Evolutionary conservation across 1,139 yeast genomes (phyloP), one percentile per base, ranked within the genome.

Genomic region (Suhomyces wounanorum): DNA sequence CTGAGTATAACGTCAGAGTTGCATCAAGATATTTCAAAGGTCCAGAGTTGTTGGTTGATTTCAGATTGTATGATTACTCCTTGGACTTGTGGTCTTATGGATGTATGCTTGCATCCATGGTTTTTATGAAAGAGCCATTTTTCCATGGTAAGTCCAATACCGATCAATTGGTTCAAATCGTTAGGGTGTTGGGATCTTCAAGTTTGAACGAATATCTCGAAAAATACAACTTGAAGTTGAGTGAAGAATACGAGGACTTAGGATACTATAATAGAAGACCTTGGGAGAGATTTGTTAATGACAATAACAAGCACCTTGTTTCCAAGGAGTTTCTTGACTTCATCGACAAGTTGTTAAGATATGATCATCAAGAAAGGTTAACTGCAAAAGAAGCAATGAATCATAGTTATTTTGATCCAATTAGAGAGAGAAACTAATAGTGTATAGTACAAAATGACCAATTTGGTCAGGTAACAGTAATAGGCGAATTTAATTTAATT

Each of bases 1-100:
- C 89, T 58, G 97, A 91, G 63, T 94, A 92, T 69, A 95, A 95
- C 62, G 99, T 94, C 26, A 83, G 99, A 59, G 99, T 95, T 16
- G 99, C 99, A 0, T 89, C 97, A n/a, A 81, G 99, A 58, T 94
- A 94, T 69, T 95, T 90, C 73, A 95, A 95, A 72, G 99, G 98
- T 28, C 99, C 99, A 1, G 99, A 95, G 68, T 77, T 95, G 60
- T 77, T 95, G 54, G 96, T 94, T n/a, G 96, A 94, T 68, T 83
- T 88, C 65, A 87, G 95, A 62, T 87, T 85, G 73, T 95, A 95
- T 69, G 99, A 94, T 71, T 95, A 95, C 68, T 88, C 97, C 8
- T 78, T 95, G 50, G 99, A 95, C 68, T 71, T 95, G 70, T 95
- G 99, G 99, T 89, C 97, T 2, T 86, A 85, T 57, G 99, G 99